Percentiles rank a stretch among this genome's conserved stretches.
Conservation (phyloP, 331 rosid species). For the Pyrus hybrid region DNA sequence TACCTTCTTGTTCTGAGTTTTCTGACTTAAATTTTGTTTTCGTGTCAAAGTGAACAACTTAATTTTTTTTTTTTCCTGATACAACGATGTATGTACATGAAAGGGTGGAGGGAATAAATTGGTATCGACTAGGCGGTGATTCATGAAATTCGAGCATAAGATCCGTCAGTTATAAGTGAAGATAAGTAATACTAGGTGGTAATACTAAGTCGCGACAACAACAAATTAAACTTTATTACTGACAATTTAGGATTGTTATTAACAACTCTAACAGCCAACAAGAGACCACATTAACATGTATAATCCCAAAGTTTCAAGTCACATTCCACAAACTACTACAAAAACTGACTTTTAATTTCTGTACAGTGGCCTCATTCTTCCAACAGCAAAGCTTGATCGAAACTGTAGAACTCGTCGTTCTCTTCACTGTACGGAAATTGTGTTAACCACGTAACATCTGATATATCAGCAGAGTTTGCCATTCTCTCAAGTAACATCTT, state of each 20-base stretch:
- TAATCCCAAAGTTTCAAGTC: neutral
- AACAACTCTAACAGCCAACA: neutral
- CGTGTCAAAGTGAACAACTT: neutral
- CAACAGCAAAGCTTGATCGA: neutral
- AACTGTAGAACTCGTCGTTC: neutral
- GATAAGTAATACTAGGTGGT: too few relatives aligned
- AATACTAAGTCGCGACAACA: neutral
- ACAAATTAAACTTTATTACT: neutral
- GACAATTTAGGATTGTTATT: neutral
- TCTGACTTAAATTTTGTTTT: neutral
- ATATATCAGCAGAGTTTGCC: neutral
- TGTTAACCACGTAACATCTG: neutral
- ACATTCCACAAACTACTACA: neutral
- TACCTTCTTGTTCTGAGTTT: too few relatives aligned
- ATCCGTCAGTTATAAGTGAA: fast-evolving
- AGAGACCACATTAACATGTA: neutral
- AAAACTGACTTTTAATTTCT: too few relatives aligned
- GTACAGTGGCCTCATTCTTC: too few relatives aligned
- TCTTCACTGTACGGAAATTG: neutral
- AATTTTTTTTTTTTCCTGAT: too few relatives aligned
- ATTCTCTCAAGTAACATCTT: neutral
- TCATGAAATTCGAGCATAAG: too few relatives aligned
- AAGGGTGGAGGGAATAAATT: neutral
- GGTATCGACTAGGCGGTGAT: neutral
- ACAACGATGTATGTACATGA: too few relatives aligned